phyloP scores from a whole-genome alignment of 306 rosid genomes.

The Dicorynia guianensis region DNA sequence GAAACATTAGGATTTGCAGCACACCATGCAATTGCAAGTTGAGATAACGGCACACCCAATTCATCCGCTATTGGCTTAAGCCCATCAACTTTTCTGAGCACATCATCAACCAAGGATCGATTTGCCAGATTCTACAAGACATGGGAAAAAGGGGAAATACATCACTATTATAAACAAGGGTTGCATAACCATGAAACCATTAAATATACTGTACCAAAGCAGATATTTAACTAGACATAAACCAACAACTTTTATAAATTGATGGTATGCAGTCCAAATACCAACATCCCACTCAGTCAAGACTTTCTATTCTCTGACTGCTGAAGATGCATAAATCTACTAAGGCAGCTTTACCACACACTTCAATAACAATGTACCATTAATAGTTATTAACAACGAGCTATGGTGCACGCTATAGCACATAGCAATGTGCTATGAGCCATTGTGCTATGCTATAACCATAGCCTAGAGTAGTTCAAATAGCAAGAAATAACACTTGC shows the following conservation, averaged over 20 bases:
- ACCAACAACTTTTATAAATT: neutral
- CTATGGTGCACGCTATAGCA: too few relatives aligned
- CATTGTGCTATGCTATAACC: too few relatives aligned
- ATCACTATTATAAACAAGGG: slow-evolving; percentile 8
- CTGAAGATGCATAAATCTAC: neutral
- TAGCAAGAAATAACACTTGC: too few relatives aligned
- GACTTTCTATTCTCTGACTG: neutral
- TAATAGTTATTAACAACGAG: too few relatives aligned
- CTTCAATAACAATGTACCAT: neutral
- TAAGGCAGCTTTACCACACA: neutral
- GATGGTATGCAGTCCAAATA: neutral
- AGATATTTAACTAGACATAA: slow-evolving; percentile 3
- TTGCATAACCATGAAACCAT: neutral
- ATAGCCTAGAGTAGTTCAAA: too few relatives aligned
- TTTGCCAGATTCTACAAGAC: slow-evolving; percentile 82
- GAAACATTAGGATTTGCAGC: slow-evolving; percentile 96
- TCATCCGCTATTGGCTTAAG: slow-evolving; percentile 97
- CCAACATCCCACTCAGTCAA: slow-evolving; percentile 8
- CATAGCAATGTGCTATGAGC: too few relatives aligned
- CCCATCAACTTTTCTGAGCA: slow-evolving; percentile 82
- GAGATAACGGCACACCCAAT: slow-evolving; percentile 84
- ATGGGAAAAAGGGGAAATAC: neutral
- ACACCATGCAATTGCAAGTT: slow-evolving; percentile 97
- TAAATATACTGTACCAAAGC: neutral
- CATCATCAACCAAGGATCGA: slow-evolving; percentile 84